These are phyloP conservation scores for Phytophthora pseudosyringae DNA, from an alignment of 352 stramenopile genomes.

Conservation along the genomic window DNA sequence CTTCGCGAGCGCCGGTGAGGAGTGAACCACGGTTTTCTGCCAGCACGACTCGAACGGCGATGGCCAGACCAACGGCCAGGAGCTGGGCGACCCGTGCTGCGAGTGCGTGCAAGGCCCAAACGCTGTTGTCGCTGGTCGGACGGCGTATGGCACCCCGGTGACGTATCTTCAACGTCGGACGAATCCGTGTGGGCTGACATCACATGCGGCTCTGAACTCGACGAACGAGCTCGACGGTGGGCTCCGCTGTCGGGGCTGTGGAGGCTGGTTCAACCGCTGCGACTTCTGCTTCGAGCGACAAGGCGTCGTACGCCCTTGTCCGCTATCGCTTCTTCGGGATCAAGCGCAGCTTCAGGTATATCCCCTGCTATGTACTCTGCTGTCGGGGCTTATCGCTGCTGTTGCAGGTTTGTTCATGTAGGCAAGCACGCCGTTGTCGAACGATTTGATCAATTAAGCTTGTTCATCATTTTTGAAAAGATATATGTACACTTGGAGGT, in stretches of 20 bases:
- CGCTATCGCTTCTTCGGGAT: neutral
- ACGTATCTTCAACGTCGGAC: conserved; percentile 28
- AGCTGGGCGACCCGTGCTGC: too few species aligned
- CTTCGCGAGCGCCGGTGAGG: conserved; percentile 28
- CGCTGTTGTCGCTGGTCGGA: conserved; percentile 23
- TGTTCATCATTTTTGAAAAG: neutral
- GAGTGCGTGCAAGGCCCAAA: conserved; percentile 81
- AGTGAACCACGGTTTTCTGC: conserved; percentile 54
- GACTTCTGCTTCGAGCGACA: neutral
- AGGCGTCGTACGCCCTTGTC: conserved; percentile 5
- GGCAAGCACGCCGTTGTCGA: neutral
- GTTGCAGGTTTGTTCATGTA: conserved; percentile 20
- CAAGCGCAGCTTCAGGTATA: conserved; percentile 18
- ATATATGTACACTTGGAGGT: too few species aligned
- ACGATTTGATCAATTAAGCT: conserved; percentile 4
- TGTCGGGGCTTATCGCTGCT: conserved; percentile 1
- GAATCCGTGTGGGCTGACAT: conserved; percentile 33
- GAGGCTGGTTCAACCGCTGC: conserved; percentile 11
- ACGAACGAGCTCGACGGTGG: conserved; percentile 6
- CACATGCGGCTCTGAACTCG: conserved; percentile 20
- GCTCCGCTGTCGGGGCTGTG: conserved; percentile 8
- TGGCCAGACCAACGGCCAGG: too few species aligned
- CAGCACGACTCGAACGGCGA: conserved; percentile 47
- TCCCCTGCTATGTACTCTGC: conserved; percentile 16
- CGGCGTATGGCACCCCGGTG: conserved; percentile 37